Conservation (phyloP, 148 eudicot genomes). For the Rhododendron griersonianum region DNA sequence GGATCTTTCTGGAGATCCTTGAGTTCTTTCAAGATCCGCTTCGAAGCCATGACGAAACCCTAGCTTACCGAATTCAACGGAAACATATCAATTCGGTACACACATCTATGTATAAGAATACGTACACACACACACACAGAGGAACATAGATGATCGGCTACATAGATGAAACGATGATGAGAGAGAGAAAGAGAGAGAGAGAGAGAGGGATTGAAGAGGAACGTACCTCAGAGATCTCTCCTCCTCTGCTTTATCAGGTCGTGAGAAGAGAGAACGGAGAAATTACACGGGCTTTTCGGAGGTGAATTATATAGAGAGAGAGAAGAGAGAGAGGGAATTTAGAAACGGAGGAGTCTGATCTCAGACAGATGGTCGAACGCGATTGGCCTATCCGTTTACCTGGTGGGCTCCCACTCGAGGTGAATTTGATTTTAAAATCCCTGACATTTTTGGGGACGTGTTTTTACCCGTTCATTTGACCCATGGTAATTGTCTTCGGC, state of each 20-base stretch:
- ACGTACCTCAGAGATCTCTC: constrained; percentile 15
- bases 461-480: neutral
- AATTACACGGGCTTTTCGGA: neutral
- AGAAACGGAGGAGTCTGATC: neutral
- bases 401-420: neutral
- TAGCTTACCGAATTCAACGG: constrained; percentile 22
- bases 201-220: neutral
- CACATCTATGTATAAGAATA: neutral
- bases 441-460: neutral
- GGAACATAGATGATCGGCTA: neutral
- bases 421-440: neutral
- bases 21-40: constrained; percentile 45
- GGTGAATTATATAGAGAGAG: constrained; percentile 1
- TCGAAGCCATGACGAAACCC: constrained; percentile 45
- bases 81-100: constrained; percentile 5
- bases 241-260: constrained; percentile 5
- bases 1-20: constrained; percentile 55
- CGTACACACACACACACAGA: neutral
- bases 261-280: neutral
- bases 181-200: neutral
- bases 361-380: neutral
- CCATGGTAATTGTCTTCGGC: neutral
- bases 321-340: neutral
- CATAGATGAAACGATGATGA: neutral
- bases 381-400: neutral